Evolutionary conservation across 164 flowering plant genomes (phyloP).

Genomic region (Malania oleifera): DNA sequence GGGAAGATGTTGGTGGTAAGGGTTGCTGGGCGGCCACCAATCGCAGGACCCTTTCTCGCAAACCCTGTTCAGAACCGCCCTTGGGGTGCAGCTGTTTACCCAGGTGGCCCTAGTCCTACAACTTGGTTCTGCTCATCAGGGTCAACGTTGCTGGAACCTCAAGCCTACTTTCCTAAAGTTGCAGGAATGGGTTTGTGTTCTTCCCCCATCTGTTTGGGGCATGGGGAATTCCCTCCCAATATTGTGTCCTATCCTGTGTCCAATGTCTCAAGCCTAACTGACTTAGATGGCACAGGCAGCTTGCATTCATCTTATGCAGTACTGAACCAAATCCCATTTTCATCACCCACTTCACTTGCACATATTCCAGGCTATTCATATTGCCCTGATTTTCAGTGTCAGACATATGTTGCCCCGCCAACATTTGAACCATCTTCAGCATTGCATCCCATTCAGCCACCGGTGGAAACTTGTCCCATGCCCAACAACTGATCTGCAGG

Average conservation of each 20-base stretch:
- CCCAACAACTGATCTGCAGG: background rate
- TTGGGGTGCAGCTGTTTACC: conserved; percentile 7
- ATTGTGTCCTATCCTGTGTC: conserved; percentile 10
- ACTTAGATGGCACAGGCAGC: background rate
- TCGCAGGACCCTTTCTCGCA: conserved; percentile 2
- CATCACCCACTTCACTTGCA: conserved; percentile 11
- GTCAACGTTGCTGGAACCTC: conserved; percentile 14
- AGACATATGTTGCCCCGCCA: conserved; percentile 6
- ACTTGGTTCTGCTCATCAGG: conserved; percentile 24
- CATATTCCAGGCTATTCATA: conserved; percentile 15
- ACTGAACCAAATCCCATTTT: conserved; percentile 2
- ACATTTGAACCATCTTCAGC: background rate
- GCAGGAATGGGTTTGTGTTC: background rate
- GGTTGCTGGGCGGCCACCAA: conserved; percentile 17
- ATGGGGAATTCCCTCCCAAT: background rate
- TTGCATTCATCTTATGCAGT: conserved; percentile 2
- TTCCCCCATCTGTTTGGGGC: background rate
- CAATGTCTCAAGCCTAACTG: conserved; percentile 3
- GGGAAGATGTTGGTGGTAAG: conserved; percentile 37
- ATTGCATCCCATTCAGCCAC: background rate
- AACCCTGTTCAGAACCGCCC: conserved; percentile 10
- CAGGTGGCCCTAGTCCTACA: conserved; percentile 6
- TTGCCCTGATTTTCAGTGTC: conserved; percentile 1
- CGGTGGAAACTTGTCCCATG: background rate
- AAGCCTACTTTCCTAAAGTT: conserved; percentile 1